Conservation (phyloP, 345 rosid species). For the Eucalyptus cloeziana region DNA sequence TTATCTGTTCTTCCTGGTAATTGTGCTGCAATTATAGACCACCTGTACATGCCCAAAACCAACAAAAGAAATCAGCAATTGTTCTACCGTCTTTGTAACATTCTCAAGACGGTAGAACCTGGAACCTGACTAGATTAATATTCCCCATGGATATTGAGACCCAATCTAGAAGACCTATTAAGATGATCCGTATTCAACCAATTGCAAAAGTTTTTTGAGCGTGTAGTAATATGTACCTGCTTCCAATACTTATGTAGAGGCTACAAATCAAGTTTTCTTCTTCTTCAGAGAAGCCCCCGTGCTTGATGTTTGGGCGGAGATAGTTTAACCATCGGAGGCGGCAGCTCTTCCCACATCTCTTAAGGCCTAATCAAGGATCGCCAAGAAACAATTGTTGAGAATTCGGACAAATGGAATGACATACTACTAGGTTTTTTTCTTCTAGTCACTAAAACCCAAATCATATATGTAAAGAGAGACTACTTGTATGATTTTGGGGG, state of each 20-base stretch:
- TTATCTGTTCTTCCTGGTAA: slow-evolving; percentile 59
- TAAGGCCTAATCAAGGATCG: slow-evolving; percentile 30
- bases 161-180: neutral
- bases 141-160: neutral
- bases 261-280: slow-evolving; percentile 52
- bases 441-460: neutral
- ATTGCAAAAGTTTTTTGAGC: neutral
- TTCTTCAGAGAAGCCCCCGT: slow-evolving; percentile 64
- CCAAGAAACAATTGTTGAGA: neutral
- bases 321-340: slow-evolving; percentile 69
- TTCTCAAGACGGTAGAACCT: neutral
- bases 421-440: neutral
- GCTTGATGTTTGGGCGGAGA: slow-evolving; percentile 57
- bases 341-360: slow-evolving; percentile 75
- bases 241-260: slow-evolving; percentile 50
- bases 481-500: neutral
- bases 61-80: neutral
- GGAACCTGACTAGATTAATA: neutral
- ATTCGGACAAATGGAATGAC: neutral
- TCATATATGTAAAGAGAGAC: neutral
- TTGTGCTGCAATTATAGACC: slow-evolving; percentile 57
- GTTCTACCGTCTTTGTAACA: no score
- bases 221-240: slow-evolving; percentile 27
- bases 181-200: neutral
- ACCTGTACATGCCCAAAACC: slow-evolving; percentile 7